These are phyloP conservation scores for Tylopilus vinaceipallidus DNA, from an alignment of 768 basidiomycete genomes.

Conservation along the genomic window DNA sequence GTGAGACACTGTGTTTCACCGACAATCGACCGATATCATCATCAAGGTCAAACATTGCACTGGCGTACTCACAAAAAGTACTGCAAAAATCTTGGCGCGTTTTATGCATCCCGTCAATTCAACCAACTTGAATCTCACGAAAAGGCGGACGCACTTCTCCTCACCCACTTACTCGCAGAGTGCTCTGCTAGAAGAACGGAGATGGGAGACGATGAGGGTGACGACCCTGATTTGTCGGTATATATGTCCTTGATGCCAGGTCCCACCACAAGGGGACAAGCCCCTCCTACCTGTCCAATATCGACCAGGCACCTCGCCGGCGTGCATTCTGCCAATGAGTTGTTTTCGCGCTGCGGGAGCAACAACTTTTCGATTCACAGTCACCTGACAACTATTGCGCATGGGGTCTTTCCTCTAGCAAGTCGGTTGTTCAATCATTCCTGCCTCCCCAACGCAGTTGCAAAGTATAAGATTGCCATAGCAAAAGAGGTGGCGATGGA, in stretches of 20 bases:
- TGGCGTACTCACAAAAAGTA: slow-evolving; percentile 68
- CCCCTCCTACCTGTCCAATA: slow-evolving; percentile 35
- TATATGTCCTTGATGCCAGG: slow-evolving; percentile 49
- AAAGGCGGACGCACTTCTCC: slow-evolving; percentile 58
- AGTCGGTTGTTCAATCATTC: slow-evolving; percentile 85
- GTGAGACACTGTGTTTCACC: slow-evolving; percentile 3
- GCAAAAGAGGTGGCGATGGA: slow-evolving; percentile 52
- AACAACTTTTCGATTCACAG: slow-evolving; percentile 82
- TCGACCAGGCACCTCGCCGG: slow-evolving; percentile 27
- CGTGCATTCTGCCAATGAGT: slow-evolving; percentile 17
- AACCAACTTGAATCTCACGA: slow-evolving; percentile 51
- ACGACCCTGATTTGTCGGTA: slow-evolving; percentile 28
- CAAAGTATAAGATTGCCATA: slow-evolving; percentile 50
- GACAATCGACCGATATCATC: slow-evolving; percentile 7
- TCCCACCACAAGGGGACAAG: slow-evolving; percentile 24
- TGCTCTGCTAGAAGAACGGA: slow-evolving; percentile 13
- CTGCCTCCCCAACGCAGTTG: slow-evolving; percentile 69
- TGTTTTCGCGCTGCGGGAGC: slow-evolving; percentile 69
- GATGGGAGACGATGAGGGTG: slow-evolving; percentile 9
- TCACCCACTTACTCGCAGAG: slow-evolving; percentile 60
- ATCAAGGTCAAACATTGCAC: slow-evolving; percentile 61
- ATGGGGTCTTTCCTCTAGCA: slow-evolving; percentile 74
- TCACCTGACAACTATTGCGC: slow-evolving; percentile 64
- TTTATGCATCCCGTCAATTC: slow-evolving; percentile 44
- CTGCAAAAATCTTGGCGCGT: slow-evolving; percentile 59